These are phyloP conservation scores for Chrysosporium keratinophilum DNA, from an alignment of 2,329 filamentous ascomycete species.

Conservation along the genomic window DNA sequence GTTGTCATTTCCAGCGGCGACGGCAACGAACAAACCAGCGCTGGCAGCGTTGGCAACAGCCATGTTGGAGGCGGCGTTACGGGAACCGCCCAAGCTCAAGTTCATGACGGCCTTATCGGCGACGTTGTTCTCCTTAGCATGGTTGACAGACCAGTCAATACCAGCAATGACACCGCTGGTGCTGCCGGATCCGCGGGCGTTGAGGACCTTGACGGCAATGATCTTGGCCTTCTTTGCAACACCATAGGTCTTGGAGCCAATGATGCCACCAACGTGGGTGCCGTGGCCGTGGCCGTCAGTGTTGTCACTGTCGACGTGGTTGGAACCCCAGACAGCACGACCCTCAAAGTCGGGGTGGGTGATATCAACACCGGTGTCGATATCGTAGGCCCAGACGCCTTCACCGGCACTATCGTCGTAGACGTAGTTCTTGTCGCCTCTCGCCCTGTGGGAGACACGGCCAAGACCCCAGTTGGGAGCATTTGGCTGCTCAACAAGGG, in stretches of 20 bases:
- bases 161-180: conserved; percentile 41
- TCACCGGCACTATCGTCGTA: conserved; percentile 29
- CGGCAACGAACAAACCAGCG: conserved; percentile 32
- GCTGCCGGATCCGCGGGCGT: conserved; percentile 37
- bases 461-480: conserved; percentile 28
- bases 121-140: conserved; percentile 24
- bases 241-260: conserved; percentile 27
- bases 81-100: conserved; percentile 29
- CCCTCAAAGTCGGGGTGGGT: conserved; percentile 29
- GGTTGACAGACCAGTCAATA: conserved; percentile 34
- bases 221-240: conserved; percentile 31
- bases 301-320: conserved; percentile 19
- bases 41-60: conserved; percentile 29
- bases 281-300: conserved; percentile 28
- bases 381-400: conserved; percentile 29
- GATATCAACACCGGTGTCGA: conserved; percentile 31
- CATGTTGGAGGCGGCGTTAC: conserved; percentile 30
- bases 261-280: conserved; percentile 32
- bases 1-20: conserved; percentile 34
- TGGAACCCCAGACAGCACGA: conserved; percentile 29
- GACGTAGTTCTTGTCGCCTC: conserved; percentile 23
- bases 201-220: conserved; percentile 43
- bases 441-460: conserved; percentile 24
- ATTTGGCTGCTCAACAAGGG: conserved; percentile 16
- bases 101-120: conserved; percentile 27